Evolutionary conservation across 768 basidiomycete species (phyloP).

Genomic region (Suillus alpinus): DNA sequence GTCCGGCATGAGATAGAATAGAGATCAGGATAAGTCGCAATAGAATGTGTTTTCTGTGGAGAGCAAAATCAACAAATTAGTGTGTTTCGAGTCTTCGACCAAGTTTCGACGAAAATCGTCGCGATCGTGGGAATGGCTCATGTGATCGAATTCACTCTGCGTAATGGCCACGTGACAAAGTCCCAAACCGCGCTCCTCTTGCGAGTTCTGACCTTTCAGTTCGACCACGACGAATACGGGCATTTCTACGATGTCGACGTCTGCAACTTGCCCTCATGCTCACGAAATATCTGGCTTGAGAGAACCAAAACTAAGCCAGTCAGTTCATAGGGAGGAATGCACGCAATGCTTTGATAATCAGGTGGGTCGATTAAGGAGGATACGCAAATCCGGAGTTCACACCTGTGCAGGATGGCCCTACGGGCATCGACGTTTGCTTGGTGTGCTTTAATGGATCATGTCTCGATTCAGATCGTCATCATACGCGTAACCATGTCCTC

Average conservation of each 20-base stretch:
- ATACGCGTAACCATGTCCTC: slow-evolving; percentile 68
- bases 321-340: slow-evolving; percentile 89
- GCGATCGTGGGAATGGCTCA: neutral
- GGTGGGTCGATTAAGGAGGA: slow-evolving; percentile 38
- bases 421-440: slow-evolving; percentile 88
- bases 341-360: slow-evolving; percentile 97
- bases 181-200: neutral
- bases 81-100: too few species aligned
- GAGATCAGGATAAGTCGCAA: neutral
- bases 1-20: too few species aligned
- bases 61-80: neutral
- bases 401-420: slow-evolving; percentile 55
- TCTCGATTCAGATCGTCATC: slow-evolving; percentile 56
- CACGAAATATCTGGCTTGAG: slow-evolving; percentile 45
- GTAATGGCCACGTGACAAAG: neutral
- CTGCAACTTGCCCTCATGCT: slow-evolving; percentile 51
- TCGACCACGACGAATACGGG: neutral
- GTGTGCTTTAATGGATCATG: slow-evolving; percentile 95
- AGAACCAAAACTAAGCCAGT: slow-evolving; percentile 62
- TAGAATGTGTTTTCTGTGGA: neutral
- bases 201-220: neutral
- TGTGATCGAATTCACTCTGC: neutral
- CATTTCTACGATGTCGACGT: slow-evolving; percentile 16
- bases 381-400: neutral
- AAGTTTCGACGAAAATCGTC: neutral